Evolutionary conservation across 257 asterid species (phyloP), one percentile per base, ranked within the genome.

Genomic region (Plantago major): DNA sequence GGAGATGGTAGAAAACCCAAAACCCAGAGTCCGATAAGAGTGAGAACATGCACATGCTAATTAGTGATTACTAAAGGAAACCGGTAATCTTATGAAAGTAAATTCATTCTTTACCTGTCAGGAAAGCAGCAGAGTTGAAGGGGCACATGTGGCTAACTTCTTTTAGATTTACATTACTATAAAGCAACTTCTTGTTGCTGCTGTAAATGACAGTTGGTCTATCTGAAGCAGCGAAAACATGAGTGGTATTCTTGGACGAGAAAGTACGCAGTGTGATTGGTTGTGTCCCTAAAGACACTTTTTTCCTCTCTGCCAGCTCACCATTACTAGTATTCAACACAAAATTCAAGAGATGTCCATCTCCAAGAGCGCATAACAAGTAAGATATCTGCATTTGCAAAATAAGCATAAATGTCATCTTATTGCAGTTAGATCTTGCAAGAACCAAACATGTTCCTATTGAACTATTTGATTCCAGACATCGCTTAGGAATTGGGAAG

Each of bases 131-230:
- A 56, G 96, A 86, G 63, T 93, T 93, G 91, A 93, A 93, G 56
- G 96, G 99, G 79, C 99, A 93, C 99, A 93, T 89, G 57, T 84
- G 76, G 72, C 94, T 85, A 67, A 89, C 97, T 87, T 89, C 96
- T 82, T 89, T 93, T 50, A 89, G 87, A 74, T 89, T 93, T 43
- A 93, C 97, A 71, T 93, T 87, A 81, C 97, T 93, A 79, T 93
- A 93, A 55, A 93, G 89, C 72, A 93, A 78, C 64, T 93, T 93
- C 85, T 89, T 93, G 90, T 93, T 93, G 59, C 97, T 93, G 84
- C 97, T 89, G 74, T 93, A 93, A 60, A 93, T 87, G 64, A 93
- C 99, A 53, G 97, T 89, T 3, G 97, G 96, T 74, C 99, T 77
- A 70, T 89, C 97, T 53, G 97, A 93, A 63, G 99, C 97, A 76